A percentile compares a stretch with the other conserved stretches of the same genome.
These are phyloP conservation scores for Glonium stellatum DNA, from an alignment of 495 filamentous ascomycete species.

Conservation along the genomic window DNA sequence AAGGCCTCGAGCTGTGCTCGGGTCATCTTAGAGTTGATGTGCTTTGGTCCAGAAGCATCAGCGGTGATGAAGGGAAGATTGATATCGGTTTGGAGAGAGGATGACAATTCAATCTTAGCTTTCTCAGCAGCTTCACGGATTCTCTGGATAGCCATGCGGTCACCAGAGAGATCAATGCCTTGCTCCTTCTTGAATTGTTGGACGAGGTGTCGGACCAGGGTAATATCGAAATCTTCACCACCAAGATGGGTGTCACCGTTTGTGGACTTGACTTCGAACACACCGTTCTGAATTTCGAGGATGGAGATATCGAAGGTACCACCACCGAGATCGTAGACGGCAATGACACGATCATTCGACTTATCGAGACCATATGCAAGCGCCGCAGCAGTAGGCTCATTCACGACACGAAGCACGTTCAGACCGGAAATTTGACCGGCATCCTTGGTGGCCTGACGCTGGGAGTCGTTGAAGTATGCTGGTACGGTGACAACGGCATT, in stretches of 20 bases:
- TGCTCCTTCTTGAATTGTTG: constrained; percentile 94
- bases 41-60: constrained; percentile 87
- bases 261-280: constrained; percentile 98
- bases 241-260: constrained; percentile 97
- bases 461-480: constrained; percentile 97
- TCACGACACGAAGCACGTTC: constrained; percentile 93
- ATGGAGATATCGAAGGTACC: constrained; percentile 99
- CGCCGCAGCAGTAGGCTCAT: constrained; percentile 92
- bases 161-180: constrained; percentile 79
- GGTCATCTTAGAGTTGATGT: constrained; percentile 94
- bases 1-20: constrained; percentile 87
- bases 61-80: constrained; percentile 99
- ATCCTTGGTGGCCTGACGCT: constrained; percentile 97
- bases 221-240: constrained; percentile 98
- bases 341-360: constrained; percentile 81
- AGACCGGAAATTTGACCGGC: constrained; percentile 93
- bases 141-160: constrained; percentile 98
- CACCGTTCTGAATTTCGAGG: constrained; percentile 94
- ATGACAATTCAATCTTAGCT: constrained; percentile 99
- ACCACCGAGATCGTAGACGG: constrained; percentile 96
- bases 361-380: constrained; percentile 95
- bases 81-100: constrained; percentile 94
- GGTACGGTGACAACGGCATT: constrained; percentile 96
- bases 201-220: constrained; percentile 88
- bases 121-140: constrained; percentile 99